Percentiles rank a stretch among this genome's conserved stretches.
Conservation (phyloP, 371 early-diverging fungal genomes). For the Syncephalastrum racemosum region DNA sequence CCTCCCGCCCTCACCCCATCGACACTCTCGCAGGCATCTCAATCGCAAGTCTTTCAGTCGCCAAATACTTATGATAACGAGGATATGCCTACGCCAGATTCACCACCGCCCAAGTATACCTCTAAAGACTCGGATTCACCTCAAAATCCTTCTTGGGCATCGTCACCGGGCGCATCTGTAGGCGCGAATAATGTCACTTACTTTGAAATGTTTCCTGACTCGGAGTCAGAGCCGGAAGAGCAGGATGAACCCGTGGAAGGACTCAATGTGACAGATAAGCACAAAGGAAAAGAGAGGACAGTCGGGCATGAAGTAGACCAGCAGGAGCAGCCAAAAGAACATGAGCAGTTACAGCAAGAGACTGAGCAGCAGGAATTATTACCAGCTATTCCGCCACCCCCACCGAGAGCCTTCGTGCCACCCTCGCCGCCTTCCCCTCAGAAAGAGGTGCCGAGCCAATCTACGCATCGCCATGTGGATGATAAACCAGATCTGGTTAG, state of each 20-base stretch:
- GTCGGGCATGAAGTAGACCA: too few species aligned
- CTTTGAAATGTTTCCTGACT: constrained; percentile 14
- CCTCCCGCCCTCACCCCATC: not conserved
- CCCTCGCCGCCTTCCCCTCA: too few species aligned
- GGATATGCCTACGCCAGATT: not conserved
- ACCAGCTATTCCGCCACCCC: too few species aligned
- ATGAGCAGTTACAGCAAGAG: too few species aligned
- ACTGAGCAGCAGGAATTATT: too few species aligned
- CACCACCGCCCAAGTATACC: not conserved
- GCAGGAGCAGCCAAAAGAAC: too few species aligned
- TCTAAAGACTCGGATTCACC: not conserved
- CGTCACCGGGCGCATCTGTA: not conserved
- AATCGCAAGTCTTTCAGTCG: not conserved
- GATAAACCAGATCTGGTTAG: constrained; percentile 12
- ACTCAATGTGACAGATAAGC: too few species aligned
- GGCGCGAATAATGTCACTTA: not conserved
- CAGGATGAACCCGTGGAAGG: too few species aligned
- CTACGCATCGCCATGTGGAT: not conserved
- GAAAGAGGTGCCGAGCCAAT: too few species aligned
- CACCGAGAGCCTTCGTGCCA: too few species aligned
- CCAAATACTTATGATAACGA: constrained; percentile 6
- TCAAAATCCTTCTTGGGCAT: not conserved
- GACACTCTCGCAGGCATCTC: not conserved
- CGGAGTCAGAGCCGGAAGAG: constrained; percentile 4
- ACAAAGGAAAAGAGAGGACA: too few species aligned